phyloP scores from a whole-genome alignment of 768 basidiomycete genomes.

The Podaxis sp. region DNA sequence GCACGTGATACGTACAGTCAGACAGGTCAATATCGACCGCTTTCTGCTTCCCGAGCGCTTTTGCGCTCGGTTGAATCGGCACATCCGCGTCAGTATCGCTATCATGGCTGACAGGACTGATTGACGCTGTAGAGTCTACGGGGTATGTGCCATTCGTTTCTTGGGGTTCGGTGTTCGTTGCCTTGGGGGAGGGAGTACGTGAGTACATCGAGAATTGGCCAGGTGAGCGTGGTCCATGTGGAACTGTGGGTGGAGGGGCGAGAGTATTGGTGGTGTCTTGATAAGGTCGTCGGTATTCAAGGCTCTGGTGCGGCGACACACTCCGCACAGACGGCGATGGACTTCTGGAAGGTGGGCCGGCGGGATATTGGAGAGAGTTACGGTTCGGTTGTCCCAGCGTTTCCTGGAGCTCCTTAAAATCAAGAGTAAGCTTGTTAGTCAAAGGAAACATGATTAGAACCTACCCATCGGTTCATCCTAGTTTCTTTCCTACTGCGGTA shows the following conservation, averaged over 20 bases:
- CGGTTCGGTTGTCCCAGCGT: slow-evolving; percentile 37
- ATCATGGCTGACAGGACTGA: not conserved
- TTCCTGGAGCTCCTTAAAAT: slow-evolving; percentile 32
- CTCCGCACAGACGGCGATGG: slow-evolving; percentile 44
- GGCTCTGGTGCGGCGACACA: slow-evolving; percentile 19
- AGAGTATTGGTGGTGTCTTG: slow-evolving; percentile 33
- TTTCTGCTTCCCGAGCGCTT: slow-evolving; percentile 84
- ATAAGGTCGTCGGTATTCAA: slow-evolving; percentile 20
- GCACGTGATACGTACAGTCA: slow-evolving; percentile 40
- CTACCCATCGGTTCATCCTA: slow-evolving; percentile 65
- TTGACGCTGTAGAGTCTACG: not conserved
- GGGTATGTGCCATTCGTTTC: slow-evolving; percentile 10
- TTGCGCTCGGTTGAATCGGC: slow-evolving; percentile 73
- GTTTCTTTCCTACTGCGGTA: slow-evolving; percentile 71
- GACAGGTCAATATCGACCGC: slow-evolving; percentile 47
- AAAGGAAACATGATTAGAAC: slow-evolving; percentile 20
- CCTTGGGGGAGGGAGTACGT: slow-evolving; percentile 72
- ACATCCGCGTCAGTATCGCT: slow-evolving; percentile 28
- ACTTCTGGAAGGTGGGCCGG: slow-evolving; percentile 41
- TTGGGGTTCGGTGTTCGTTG: slow-evolving; percentile 23
- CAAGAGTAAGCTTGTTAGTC: not conserved
- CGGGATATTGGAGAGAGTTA: slow-evolving; percentile 23
- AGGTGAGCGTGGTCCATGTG: slow-evolving; percentile 72
- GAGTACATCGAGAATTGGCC: slow-evolving; percentile 46
- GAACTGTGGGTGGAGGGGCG: slow-evolving; percentile 66